Percentiles rank a stretch among this genome's conserved stretches.
Evolutionary conservation across 83 land plant species (phyloP).

Genomic region (Thuja plicata): DNA sequence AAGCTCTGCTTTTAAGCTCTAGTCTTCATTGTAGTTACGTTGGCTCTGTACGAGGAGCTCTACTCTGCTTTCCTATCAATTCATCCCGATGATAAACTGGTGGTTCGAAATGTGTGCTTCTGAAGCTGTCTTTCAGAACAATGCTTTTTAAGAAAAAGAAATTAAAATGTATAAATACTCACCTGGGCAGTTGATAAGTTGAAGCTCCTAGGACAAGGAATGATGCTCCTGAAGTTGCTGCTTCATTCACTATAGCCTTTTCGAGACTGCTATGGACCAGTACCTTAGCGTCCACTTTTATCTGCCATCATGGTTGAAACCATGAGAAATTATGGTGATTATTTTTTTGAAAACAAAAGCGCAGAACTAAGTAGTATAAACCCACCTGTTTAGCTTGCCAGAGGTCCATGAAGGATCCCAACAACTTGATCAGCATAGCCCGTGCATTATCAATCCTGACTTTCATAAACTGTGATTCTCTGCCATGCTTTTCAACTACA

Average conservation of each 20-base stretch:
- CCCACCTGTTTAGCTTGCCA: conserved; percentile 46
- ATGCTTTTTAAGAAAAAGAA: no score
- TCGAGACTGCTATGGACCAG: conserved; percentile 29
- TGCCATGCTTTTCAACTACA: conserved; percentile 31
- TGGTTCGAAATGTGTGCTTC: no score
- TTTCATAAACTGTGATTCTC: conserved; percentile 13
- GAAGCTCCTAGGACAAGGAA: conserved; percentile 37
- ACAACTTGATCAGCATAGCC: conserved; percentile 39
- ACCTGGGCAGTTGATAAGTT: conserved; percentile 25
- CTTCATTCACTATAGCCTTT: conserved; percentile 46
- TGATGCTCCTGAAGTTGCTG: conserved; percentile 25
- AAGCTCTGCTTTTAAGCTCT: no score
- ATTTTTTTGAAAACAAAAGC: not conserved
- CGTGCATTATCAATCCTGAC: conserved; percentile 28
- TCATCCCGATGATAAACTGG: no score
- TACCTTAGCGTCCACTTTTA: conserved; percentile 54
- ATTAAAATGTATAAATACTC: not conserved
- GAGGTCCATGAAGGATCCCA: conserved; percentile 42
- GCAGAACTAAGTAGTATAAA: not conserved
- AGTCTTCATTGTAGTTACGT: no score
- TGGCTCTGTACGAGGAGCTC: no score
- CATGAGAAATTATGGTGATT: not conserved
- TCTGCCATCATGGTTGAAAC: conserved; percentile 17
- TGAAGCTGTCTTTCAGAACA: no score
- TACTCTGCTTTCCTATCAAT: no score